Base-by-base conservation (phyloP, 352 stramenopile species). In the Phytophthora citrophthora region DNA sequence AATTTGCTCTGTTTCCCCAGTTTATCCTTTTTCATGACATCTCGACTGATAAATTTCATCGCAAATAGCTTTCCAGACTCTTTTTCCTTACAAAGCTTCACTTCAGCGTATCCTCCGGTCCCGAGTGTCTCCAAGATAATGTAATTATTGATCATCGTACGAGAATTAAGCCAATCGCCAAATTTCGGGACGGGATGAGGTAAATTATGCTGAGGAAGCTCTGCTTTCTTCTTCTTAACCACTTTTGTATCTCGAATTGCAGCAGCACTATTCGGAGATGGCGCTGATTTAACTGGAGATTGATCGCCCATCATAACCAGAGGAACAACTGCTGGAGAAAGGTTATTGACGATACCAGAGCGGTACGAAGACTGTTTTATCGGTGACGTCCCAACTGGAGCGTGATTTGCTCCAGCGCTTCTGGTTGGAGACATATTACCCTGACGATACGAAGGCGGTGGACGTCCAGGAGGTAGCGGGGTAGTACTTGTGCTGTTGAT, bases 111-210 rank as follows among this genome's bases (percentile, higher is more conserved):
- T 41, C 86, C 94, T 12, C 91, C 93, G 15, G 81, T 85, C 9
- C 93, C 93, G 18, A 98, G 72, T 3, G 79, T 51, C 47, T 97
- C 83, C 20, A 97, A 64, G 27, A 98, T 89, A 50, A 97, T 97
- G 77, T 96, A 98, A 56, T 98, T 97, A 73, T 98, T 97, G 39
- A 97, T 94, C 84, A 93, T 94, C n/a, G 81, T 93, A 26, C 86
- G 75, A 5, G 83, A 92, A 48, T 92, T 92, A 40, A 94, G 80
- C 86, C 86, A 94, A 48, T 94, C 86, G 12, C 86, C 86, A 46
- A 91, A 94, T 32, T 92, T 94, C 0, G 86, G 86, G 5, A 72
- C 70, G n/a, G 86, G 86, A 18, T 94, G 86, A 7, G 86, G 86
- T 43, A 94, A 47, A 46, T 91, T 92, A 51, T 77, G 70, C 24